phyloP scores from a whole-genome alignment of 1,284 basidiomycete species.

The Naganishia sp. region DNA sequence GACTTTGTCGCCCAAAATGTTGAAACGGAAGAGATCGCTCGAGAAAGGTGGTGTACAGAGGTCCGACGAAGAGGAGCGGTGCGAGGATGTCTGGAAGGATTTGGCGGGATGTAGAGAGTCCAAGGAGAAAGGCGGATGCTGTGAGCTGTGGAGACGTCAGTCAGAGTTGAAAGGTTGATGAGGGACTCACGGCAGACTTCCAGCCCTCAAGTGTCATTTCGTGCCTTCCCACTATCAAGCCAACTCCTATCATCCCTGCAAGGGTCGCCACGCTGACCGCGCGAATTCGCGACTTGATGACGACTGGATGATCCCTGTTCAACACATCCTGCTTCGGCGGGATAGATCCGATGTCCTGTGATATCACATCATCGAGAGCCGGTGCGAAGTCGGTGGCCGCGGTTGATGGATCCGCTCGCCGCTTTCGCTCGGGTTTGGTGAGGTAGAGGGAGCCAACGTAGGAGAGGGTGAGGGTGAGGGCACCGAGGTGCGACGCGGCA shows the following conservation, averaged over 20 bases:
- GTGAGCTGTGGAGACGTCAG: conserved; percentile 1
- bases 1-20: conserved; percentile 37
- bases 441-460: conserved; percentile 58
- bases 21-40: conserved; percentile 65
- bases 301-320: conserved; percentile 51
- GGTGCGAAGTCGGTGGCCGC: conserved; percentile 30
- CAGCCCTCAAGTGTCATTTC: conserved; percentile 14
- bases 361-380: conserved; percentile 30
- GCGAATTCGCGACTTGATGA: conserved; percentile 49
- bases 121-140: conserved; percentile 23
- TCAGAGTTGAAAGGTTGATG: background rate
- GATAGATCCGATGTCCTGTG: conserved; percentile 9
- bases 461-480: conserved; percentile 50
- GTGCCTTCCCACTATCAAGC: conserved; percentile 35
- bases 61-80: conserved; percentile 78
- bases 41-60: conserved; percentile 69
- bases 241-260: conserved; percentile 42
- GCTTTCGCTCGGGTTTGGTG: conserved; percentile 37
- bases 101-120: conserved; percentile 36
- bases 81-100: conserved; percentile 66
- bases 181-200: conserved; percentile 15
- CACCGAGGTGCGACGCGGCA: conserved; percentile 41
- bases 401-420: conserved; percentile 28
- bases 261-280: conserved; percentile 48
- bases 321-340: conserved; percentile 35